Conservation (phyloP, 2,329 filamentous ascomycete genomes). For the Drechslera avenae region DNA sequence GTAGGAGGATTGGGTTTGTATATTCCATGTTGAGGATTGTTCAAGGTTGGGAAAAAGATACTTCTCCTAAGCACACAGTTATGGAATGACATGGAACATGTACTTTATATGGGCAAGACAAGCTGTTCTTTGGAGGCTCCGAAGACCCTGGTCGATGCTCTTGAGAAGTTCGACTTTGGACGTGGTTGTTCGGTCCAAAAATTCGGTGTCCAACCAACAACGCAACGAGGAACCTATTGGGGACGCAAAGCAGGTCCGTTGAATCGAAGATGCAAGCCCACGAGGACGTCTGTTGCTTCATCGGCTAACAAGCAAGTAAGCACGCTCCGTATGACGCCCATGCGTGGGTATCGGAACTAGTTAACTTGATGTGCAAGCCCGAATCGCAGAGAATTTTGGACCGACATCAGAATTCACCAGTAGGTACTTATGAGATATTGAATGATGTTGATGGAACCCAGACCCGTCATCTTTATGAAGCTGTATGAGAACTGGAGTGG, state of each 20-base stretch:
- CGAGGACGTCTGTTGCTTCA: background rate
- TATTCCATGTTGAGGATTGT: too few species aligned
- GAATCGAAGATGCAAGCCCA: background rate
- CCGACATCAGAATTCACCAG: background rate
- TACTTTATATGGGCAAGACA: background rate
- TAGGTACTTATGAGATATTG: background rate
- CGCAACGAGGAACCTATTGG: background rate
- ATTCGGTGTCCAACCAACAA: background rate
- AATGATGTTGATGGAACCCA: background rate
- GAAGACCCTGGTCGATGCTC: background rate
- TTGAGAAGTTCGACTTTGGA: background rate
- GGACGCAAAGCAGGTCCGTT: background rate
- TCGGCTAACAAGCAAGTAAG: background rate
- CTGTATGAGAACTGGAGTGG: background rate
- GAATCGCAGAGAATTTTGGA: background rate
- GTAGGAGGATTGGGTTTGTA: too few species aligned
- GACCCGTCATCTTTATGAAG: background rate
- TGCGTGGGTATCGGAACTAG: background rate
- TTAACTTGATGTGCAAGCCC: slow-evolving; percentile 1
- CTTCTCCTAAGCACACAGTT: background rate
- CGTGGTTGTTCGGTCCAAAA: background rate
- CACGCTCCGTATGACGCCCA: background rate
- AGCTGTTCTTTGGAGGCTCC: background rate
- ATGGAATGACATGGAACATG: background rate
- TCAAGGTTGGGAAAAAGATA: background rate